phyloP scores from a whole-genome alignment of 2,329 filamentous ascomycete species.

The Sphaerulina populicola region DNA sequence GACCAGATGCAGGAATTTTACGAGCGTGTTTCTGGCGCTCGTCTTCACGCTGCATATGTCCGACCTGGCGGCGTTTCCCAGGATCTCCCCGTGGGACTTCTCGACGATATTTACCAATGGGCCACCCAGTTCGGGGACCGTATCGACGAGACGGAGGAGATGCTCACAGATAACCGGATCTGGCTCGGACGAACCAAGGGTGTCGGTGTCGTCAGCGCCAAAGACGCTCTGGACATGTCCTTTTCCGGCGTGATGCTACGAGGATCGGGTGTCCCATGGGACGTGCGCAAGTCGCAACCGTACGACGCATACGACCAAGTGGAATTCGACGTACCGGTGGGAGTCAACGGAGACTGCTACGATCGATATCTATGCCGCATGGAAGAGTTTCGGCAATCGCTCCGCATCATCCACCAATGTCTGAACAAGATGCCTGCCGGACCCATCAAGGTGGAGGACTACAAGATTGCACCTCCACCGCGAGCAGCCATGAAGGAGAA shows the following conservation, averaged over 20 bases:
- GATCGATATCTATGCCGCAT: conserved; percentile 98
- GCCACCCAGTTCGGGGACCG: conserved; percentile 97
- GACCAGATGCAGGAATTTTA: conserved; percentile 75
- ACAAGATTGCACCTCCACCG: conserved; percentile 96
- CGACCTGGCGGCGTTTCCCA: conserved; percentile 93
- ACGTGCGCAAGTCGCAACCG: conserved; percentile 90
- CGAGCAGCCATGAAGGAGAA: conserved; percentile 99
- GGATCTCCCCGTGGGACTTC: conserved; percentile 83
- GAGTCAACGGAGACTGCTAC: conserved; percentile 96
- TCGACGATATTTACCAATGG: conserved; percentile 99
- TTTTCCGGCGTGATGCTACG: conserved; percentile 98
- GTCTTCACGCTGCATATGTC: conserved; percentile 93
- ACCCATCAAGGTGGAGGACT: conserved; percentile 92
- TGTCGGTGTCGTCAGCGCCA: conserved; percentile 80
- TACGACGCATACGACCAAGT: conserved; percentile 98
- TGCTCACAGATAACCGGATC: conserved; percentile 98
- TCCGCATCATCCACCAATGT: conserved; percentile 97
- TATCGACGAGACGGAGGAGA: conserved; percentile 96
- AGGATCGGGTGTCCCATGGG: conserved; percentile 91
- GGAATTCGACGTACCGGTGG: conserved; percentile 95
- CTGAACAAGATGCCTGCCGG: conserved; percentile 97
- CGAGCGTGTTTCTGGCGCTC: conserved; percentile 95
- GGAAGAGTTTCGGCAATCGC: conserved; percentile 98
- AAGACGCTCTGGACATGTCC: conserved; percentile 92
- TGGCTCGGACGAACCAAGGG: conserved; percentile 89